Conservation (phyloP, 257 asterid species). For the Solanum virginianum region DNA sequence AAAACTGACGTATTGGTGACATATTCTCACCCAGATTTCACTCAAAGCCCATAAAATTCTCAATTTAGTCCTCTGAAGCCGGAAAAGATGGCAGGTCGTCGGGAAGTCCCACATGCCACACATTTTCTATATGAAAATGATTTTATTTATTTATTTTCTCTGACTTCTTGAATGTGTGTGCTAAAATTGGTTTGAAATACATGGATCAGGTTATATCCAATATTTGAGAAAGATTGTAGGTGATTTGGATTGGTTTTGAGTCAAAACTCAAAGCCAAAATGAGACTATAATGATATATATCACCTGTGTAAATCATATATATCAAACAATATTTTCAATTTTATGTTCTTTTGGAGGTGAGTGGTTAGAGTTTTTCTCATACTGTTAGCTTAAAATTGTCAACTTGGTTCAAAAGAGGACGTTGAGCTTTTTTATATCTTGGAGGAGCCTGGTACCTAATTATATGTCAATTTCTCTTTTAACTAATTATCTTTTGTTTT, state of each 20-base stretch:
- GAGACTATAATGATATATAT: neutral
- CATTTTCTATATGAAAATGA: neutral
- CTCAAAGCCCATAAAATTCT: neutral
- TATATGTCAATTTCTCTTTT: neutral
- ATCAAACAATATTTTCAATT: neutral
- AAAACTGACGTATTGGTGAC: too few species aligned
- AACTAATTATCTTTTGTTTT: neutral
- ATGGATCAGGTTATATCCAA: neutral
- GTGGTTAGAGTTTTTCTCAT: neutral
- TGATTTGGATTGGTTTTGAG: neutral
- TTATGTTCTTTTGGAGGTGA: neutral
- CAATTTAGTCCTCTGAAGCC: neutral
- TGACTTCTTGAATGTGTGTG: neutral
- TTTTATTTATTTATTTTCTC: neutral
- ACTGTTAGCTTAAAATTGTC: neutral
- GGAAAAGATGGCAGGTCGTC: neutral
- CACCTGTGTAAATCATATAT: neutral
- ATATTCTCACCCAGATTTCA: neutral
- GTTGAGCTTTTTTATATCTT: neutral
- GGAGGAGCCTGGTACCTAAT: neutral
- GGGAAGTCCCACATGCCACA: neutral
- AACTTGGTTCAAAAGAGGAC: neutral
- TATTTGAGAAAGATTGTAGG: neutral
- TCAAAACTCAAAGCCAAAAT: neutral
- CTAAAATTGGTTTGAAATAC: neutral